Conservation (phyloP, 176 grass and related monocot species). For the Raddia distichophylla region DNA sequence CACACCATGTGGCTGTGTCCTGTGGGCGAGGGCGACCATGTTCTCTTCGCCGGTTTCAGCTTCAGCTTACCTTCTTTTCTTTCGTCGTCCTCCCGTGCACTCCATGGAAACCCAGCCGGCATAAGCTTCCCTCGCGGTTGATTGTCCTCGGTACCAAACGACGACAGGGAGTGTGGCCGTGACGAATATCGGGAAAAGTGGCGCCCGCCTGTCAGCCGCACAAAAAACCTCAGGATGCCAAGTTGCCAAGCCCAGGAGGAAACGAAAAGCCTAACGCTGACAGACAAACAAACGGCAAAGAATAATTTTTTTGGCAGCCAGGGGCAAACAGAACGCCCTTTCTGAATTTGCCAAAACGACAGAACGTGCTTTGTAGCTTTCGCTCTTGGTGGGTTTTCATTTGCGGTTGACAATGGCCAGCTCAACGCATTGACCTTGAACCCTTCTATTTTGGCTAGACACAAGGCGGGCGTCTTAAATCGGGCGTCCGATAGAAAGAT, state of each 20-base stretch:
- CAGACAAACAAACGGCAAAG: neutral
- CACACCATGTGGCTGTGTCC: neutral
- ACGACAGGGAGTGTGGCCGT: no score
- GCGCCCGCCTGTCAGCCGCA: neutral
- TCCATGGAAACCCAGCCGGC: conserved; percentile 1
- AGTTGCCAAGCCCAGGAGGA: neutral
- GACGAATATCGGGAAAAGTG: neutral
- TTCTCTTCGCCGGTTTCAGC: neutral
- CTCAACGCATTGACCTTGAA: neutral
- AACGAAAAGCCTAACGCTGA: neutral
- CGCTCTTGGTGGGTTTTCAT: neutral
- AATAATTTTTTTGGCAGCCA: neutral
- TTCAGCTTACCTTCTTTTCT: neutral
- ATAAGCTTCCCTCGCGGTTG: neutral
- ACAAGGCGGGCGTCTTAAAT: no score
- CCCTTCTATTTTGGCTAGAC: no score
- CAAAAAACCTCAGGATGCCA: neutral
- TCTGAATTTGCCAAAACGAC: neutral
- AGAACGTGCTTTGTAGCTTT: neutral
- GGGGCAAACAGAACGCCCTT: neutral
- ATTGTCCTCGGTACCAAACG: neutral
- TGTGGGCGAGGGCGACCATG: neutral
- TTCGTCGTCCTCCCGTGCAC: conserved; percentile 36
- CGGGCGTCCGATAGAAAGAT: no score
- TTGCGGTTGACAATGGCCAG: neutral